A percentile compares a stretch with the other conserved stretches of the same genome.
Evolutionary conservation across 495 filamentous ascomycete genomes (phyloP).

Genomic region (Pyrenula massariospora): DNA sequence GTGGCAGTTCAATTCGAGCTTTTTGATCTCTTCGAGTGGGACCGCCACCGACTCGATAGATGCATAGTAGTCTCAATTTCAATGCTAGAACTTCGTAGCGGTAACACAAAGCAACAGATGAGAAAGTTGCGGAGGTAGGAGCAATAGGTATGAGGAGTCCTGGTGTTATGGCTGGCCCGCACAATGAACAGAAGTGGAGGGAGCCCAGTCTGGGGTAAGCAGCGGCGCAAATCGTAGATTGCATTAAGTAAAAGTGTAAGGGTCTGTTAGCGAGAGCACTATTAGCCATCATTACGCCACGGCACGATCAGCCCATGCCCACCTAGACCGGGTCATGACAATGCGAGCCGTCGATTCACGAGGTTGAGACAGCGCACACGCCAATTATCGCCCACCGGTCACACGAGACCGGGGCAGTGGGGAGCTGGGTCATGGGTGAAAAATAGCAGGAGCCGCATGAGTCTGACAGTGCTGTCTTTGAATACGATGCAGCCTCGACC

Average conservation of each 20-base stretch:
- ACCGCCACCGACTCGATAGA: neutral
- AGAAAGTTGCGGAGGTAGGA: neutral
- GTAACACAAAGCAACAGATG: neutral
- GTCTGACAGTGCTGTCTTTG: neutral
- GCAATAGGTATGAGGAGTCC: neutral
- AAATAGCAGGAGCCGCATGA: neutral
- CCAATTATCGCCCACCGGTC: neutral
- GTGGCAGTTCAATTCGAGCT: neutral
- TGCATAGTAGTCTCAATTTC: neutral
- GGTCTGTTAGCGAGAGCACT: neutral
- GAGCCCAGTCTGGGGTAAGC: neutral
- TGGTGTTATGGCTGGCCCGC: neutral
- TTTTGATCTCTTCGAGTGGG: neutral
- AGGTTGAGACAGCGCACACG: neutral
- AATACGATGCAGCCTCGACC: neutral
- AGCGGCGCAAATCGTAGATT: neutral
- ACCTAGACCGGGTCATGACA: neutral
- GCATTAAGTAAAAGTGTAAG: neutral
- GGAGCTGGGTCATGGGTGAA: neutral
- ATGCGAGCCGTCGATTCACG: neutral
- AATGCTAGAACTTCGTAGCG: neutral
- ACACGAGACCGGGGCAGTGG: neutral
- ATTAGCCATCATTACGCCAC: too few relatives aligned
- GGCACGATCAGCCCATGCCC: too few relatives aligned
- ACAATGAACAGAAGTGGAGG: neutral